Evolutionary conservation across 108 stramenopile genomes (phyloP).

Genomic region (Cylindrotheca closterium): DNA sequence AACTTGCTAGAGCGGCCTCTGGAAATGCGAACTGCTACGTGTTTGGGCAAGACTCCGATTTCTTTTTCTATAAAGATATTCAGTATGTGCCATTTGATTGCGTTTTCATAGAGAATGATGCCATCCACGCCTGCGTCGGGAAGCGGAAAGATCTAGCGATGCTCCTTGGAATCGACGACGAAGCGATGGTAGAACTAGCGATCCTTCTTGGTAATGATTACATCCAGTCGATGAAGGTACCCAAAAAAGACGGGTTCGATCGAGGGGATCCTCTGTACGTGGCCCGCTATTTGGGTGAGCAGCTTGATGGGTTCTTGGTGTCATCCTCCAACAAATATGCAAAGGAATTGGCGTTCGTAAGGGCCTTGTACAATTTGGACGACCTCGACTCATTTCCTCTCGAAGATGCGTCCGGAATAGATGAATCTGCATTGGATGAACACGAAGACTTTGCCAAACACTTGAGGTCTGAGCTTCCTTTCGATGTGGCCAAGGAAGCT

Average conservation of each 20-base stretch:
- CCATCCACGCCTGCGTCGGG: slow-evolving; percentile 10
- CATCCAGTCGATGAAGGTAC: slow-evolving; percentile 13
- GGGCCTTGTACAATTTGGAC: slow-evolving; percentile 42
- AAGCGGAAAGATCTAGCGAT: slow-evolving; percentile 24
- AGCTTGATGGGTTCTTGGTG: slow-evolving; percentile 4
- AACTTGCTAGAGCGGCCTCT: slow-evolving; percentile 45
- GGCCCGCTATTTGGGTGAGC: background rate
- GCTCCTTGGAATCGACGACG: slow-evolving; percentile 38
- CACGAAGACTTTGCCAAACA: background rate
- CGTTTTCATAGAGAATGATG: background rate
- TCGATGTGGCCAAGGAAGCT: slow-evolving; percentile 2
- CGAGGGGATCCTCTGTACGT: background rate
- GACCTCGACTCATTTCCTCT: slow-evolving; percentile 28
- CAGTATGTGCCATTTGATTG: slow-evolving; percentile 48
- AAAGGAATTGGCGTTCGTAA: slow-evolving; percentile 30
- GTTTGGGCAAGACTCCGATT: slow-evolving; percentile 64
- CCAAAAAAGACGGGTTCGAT: background rate
- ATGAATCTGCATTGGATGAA: background rate
- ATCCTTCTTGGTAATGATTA: slow-evolving; percentile 75
- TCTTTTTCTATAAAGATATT: slow-evolving; percentile 54
- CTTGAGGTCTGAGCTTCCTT: background rate
- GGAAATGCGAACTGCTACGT: slow-evolving; percentile 38
- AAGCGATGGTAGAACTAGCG: slow-evolving; percentile 56
- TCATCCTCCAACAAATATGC: background rate
- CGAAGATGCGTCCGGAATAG: background rate